These are phyloP conservation scores for Ammopiptanthus mongolicus DNA, from an alignment of 306 rosid species.

Conservation along the genomic window DNA sequence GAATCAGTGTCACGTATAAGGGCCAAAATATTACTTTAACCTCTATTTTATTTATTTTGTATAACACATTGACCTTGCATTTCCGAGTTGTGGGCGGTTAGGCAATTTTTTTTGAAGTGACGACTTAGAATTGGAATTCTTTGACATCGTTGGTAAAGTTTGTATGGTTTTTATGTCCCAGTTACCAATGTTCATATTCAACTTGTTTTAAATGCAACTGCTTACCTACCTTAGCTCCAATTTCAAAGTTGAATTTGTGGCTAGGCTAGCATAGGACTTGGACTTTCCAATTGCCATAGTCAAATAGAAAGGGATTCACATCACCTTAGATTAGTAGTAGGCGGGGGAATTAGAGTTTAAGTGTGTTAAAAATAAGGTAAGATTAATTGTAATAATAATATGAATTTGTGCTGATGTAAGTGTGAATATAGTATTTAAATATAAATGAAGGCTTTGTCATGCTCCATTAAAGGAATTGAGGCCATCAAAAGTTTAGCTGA, in stretches of 20 bases:
- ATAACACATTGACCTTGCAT: no score
- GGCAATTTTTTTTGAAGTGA: no score
- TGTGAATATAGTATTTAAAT: not conserved
- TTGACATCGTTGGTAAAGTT: no score
- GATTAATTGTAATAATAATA: no score
- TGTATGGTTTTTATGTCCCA: not conserved
- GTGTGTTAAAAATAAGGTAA: not conserved
- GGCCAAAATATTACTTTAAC: no score
- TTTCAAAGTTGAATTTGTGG: constrained; percentile 2
- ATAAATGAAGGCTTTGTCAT: not conserved
- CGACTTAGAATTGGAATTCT: no score
- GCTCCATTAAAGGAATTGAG: not conserved
- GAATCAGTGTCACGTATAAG: no score
- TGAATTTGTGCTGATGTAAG: no score
- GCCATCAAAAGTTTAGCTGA: no score
- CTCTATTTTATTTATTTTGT: no score
- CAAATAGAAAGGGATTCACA: not conserved
- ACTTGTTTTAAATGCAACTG: constrained; percentile 14
- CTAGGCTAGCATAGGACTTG: not conserved
- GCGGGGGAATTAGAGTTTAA: not conserved
- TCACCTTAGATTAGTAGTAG: not conserved
- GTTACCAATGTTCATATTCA: constrained; percentile 6
- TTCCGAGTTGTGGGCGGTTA: no score
- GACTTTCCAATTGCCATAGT: not conserved
- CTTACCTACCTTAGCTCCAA: constrained; percentile 9